Base-by-base conservation (phyloP, 2,329 filamentous ascomycete genomes). In the Byssoonygena ceratinophila region DNA sequence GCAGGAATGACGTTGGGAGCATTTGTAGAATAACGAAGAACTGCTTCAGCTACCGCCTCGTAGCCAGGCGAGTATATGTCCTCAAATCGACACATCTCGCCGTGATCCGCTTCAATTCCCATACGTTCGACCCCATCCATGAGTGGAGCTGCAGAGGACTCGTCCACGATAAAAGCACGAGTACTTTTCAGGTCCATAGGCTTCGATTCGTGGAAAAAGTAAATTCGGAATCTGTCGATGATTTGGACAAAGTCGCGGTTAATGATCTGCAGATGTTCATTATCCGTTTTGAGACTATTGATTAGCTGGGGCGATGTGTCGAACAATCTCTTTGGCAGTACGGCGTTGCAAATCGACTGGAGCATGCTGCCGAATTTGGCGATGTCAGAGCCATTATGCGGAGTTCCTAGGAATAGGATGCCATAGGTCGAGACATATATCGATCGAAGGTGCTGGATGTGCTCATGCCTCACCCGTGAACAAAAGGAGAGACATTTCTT, bases 341-440 rank as follows among this genome's bases (percentile, higher is more conserved):
- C 74, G 0, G 78, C 76, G 50, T 78, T 76, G 47, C 81, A 80
- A 72, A 88, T 84, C 57, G 76, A 77, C 66, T 88, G 83, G 31
- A 88, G 69, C 51, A 84, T 70, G 9, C 76, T 68, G 0, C 80
- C 84, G 83, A 83, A 87, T 59, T 78, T 76, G 1, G 84, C 84
- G 1, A 82, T 68, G 57, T 82, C 81, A 1, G 83, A 81, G 7
- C 84, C 85, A 16, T 76, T 79, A 64, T 89, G 85, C 5, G 85
- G 85, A 12, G 85, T 90, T 12, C 85, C 85, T 25, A 90, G 74
- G 64, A 90, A 90, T 31, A 89, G 74, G 53, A 89, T 79, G 22
- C 81, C 85, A 61, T 83, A 89, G 0, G 85, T 89, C 0, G 83
- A 87, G 8, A 87, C 76, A 59, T 78, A 87, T 49, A 88, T 79